Base-by-base conservation (phyloP, 768 basidiomycete genomes). In the Podaxis rugospora region DNA sequence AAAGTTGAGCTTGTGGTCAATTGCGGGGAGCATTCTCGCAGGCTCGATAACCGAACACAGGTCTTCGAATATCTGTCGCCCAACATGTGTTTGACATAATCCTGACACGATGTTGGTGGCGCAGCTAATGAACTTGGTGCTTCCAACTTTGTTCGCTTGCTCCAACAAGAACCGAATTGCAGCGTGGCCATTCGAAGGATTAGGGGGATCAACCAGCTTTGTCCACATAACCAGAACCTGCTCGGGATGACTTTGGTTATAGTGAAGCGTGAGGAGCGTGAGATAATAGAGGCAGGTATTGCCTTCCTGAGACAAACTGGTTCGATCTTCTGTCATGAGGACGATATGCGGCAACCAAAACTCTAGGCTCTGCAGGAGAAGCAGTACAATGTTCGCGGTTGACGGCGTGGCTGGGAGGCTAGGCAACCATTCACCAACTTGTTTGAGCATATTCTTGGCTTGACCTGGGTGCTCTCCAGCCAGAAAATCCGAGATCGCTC, bases 1-100 rank as follows among this genome's bases (percentile, higher is more conserved):
- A 49, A 81, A 80, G 23, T 76, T 77, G 62, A 87, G 76, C 69
- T 86, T 89, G 73, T 87, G 90, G 63, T 87, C 92, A 63, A 87
- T 84, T 11, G 78, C 85, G 11, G 85, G 90, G 10, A 94, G 78
- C 89, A 95, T 95, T 46, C 89, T 85, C 35, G 84, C 81, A 18
- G 95, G 93, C 64, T 92, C 90, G 51, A 95, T 87, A 62, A 95
- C 80, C 40, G 84, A 84, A 71, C 90, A 92, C n/a, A 97, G 74
- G 52, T 94, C 92, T 66, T 89, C 85, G 66, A 93, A 90, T 36
- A 93, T 82, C 57, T 87, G 79, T 5, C 82, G 79, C 3, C 91
- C 92, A 14, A 87, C 82, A 14, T 79, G 78, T 25, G 90, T 90
- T 59, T 90, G 88, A 55, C 91, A 92, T 5, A 98, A 80, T 65